A percentile compares a stretch with the other conserved stretches of the same genome.
Conservation (phyloP, 2,329 filamentous ascomycete species). For the Talaromyces amestolkiae region DNA sequence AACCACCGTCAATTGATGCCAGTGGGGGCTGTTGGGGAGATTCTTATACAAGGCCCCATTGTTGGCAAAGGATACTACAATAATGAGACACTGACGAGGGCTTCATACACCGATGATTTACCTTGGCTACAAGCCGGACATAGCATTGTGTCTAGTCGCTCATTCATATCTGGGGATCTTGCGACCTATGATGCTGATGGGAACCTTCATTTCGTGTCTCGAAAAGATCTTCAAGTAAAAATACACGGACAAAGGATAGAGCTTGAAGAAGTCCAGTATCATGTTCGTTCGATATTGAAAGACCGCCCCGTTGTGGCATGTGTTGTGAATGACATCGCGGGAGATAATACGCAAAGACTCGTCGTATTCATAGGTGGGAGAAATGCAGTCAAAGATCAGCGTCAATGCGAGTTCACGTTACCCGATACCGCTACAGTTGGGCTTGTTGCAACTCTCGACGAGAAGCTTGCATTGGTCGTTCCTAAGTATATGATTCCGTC, state of each 20-base stretch:
- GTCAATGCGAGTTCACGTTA: background rate
- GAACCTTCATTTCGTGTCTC: slow-evolving; percentile 32
- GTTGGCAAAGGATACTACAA: slow-evolving; percentile 47
- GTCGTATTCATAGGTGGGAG: background rate
- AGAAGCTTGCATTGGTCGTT: background rate
- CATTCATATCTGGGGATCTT: slow-evolving; percentile 23
- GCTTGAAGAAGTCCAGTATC: slow-evolving; percentile 35
- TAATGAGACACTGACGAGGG: slow-evolving; percentile 36
- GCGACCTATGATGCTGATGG: slow-evolving; percentile 39
- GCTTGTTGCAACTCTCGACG: background rate
- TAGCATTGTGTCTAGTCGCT: background rate
- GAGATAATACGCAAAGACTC: background rate
- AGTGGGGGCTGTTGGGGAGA: slow-evolving; percentile 48
- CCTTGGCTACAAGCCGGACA: slow-evolving; percentile 29
- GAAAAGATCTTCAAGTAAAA: slow-evolving; percentile 41
- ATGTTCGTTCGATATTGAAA: background rate
- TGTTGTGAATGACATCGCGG: background rate
- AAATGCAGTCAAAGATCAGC: background rate
- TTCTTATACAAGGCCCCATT: slow-evolving; percentile 46
- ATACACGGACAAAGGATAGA: slow-evolving; percentile 45
- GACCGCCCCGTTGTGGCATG: background rate
- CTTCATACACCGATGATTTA: slow-evolving; percentile 37
- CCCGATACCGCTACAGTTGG: background rate
- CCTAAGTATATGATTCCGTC: slow-evolving; percentile 13
- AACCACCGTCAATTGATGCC: slow-evolving; percentile 40